phyloP scores from a whole-genome alignment of 2,329 filamentous ascomycete species.

The Podosphaera aphanis region DNA sequence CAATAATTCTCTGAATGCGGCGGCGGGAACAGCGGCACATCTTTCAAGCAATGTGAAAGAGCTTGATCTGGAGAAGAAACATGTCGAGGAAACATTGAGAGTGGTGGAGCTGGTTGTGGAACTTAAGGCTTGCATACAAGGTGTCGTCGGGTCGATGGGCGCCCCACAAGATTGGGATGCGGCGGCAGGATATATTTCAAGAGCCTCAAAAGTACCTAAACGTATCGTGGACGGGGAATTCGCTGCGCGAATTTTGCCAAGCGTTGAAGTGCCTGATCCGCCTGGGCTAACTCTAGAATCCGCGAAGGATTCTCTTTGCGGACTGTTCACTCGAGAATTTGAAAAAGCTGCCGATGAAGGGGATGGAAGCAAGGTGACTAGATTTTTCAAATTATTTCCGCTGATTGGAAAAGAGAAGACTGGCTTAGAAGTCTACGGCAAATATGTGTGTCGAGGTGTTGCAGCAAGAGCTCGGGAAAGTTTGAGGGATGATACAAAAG shows the following conservation, averaged over 20 bases:
- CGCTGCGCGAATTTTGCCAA: slow-evolving; percentile 79
- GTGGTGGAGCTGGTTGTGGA: slow-evolving; percentile 94
- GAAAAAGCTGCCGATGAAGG: slow-evolving; percentile 70
- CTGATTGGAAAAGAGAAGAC: slow-evolving; percentile 74
- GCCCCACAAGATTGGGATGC: slow-evolving; percentile 97
- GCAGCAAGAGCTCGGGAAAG: slow-evolving; percentile 61
- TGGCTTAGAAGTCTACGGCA: slow-evolving; percentile 80
- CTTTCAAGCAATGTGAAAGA: slow-evolving; percentile 71
- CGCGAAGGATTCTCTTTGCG: slow-evolving; percentile 73
- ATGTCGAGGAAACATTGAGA: slow-evolving; percentile 70
- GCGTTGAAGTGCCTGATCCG: slow-evolving; percentile 80
- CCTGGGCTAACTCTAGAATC: slow-evolving; percentile 69
- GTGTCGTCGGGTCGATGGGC: slow-evolving; percentile 88
- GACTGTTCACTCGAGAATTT: slow-evolving; percentile 79
- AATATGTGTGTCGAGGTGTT: slow-evolving; percentile 89
- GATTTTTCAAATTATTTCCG: slow-evolving; percentile 96
- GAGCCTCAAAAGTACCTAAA: slow-evolving; percentile 59
- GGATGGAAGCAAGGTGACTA: slow-evolving; percentile 73
- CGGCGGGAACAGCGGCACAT: slow-evolving; percentile 62
- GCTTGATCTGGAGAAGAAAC: slow-evolving; percentile 73
- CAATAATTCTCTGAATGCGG: slow-evolving; percentile 73
- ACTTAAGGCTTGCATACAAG: slow-evolving; percentile 86
- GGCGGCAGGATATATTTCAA: slow-evolving; percentile 67
- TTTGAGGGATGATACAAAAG: slow-evolving; percentile 43
- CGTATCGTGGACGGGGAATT: slow-evolving; percentile 66